phyloP scores from a whole-genome alignment of 352 stramenopile genomes.

The Globisporangium cystogenes region DNA sequence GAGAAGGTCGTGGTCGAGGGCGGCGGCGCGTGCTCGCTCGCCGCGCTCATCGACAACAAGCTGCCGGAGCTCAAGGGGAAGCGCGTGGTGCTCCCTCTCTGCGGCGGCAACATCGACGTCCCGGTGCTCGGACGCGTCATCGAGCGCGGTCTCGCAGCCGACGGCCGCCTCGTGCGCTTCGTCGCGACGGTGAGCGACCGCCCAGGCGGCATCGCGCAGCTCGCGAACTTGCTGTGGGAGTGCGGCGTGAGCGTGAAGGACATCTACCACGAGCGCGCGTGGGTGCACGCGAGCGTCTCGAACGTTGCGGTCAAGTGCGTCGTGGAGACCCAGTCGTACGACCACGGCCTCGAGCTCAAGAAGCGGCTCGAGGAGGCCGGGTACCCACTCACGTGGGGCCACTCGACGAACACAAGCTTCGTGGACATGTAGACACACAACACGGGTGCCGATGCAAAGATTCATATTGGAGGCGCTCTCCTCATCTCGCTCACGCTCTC shows the following conservation, averaged over 20 bases:
- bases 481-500: background rate
- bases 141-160: conserved; percentile 95
- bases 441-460: background rate
- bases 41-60: conserved; percentile 92
- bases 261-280: conserved; percentile 97
- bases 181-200: conserved; percentile 95
- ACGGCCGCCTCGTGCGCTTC: conserved; percentile 95
- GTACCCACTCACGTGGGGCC: conserved; percentile 87
- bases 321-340: conserved; percentile 92
- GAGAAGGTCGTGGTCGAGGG: conserved; percentile 98
- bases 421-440: conserved; percentile 13
- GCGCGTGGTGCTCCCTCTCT: conserved; percentile 95
- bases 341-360: conserved; percentile 90
- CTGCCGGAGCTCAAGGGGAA: conserved; percentile 90
- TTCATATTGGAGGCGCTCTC: background rate
- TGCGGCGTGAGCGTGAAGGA: conserved; percentile 93
- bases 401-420: conserved; percentile 19
- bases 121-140: conserved; percentile 94
- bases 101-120: conserved; percentile 97
- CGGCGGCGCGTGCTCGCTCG: conserved; percentile 91
- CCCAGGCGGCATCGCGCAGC: conserved; percentile 90
- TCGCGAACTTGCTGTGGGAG: conserved; percentile 90
- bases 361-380: conserved; percentile 74
- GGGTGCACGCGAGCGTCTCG: conserved; percentile 94
- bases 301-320: conserved; percentile 96